Base-by-base conservation (phyloP, 495 filamentous ascomycete genomes). In the Beverwykella pulmonaria region DNA sequence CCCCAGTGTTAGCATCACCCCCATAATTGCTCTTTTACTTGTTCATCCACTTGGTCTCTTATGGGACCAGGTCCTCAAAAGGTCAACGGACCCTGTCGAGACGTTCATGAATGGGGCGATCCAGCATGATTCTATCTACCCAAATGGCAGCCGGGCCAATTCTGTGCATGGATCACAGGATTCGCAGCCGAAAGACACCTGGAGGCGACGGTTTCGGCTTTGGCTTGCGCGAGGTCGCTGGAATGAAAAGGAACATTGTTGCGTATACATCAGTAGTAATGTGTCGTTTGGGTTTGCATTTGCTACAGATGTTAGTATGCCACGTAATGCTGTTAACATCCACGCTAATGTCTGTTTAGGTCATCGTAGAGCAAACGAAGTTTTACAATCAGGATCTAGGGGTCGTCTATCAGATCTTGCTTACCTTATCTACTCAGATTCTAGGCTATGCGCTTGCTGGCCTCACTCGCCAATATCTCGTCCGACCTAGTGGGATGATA, bases 211-310 rank as follows among this genome's bases (percentile, higher is more conserved):
- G 17, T 53, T 86, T 19, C 85, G 88, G 53, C 78, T 89, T 5
- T 93, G 90, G 90, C 79, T 93, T 14, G 88, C 86, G 14, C 91
- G 92, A 69, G 90, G 90, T 3, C 82, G 79, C 32, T 93, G 90
- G 90, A 93, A 93, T 72, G 86, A 90, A 69, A 93, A 93, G 74
- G 90, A 93, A 74, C 90, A 93, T 76, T 88, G 84, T 55, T 93
- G 90, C 75, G 89, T 93, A 59, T 93, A 92, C 70, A 90, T 93
- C 69, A 90, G 87, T 79, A 93, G 91, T 76, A 93, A 93, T 75
- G 90, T 93, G 27, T 91, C 90, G n/a, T 93, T 93, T 71, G 91
- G 90, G 0, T 93, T 93, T 78, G 90, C 90, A 25, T 93, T 93
- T 76, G 88, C 88, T 48, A 92, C 89, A 36, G 89, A 92, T 76